phyloP scores from a whole-genome alignment of 2,329 filamentous ascomycete genomes.

The Neonectria faginata region DNA sequence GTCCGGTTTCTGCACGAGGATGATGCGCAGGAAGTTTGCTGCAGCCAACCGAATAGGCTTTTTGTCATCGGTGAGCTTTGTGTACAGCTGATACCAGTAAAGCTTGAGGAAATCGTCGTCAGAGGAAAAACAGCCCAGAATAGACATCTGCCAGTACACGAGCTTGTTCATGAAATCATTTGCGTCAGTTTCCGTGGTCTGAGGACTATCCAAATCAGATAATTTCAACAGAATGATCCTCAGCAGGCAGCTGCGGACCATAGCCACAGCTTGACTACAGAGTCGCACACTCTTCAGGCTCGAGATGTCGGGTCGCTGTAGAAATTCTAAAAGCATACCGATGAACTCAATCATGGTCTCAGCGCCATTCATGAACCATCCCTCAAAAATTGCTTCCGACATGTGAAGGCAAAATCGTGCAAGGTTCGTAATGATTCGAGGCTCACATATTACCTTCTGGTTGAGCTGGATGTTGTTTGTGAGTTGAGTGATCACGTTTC shows the following conservation, averaged over 20 bases:
- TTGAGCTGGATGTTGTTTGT: constrained; percentile 77
- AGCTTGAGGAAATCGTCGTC: constrained; percentile 87
- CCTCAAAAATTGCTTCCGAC: constrained; percentile 91
- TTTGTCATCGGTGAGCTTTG: constrained; percentile 81
- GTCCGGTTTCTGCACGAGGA: constrained; percentile 91
- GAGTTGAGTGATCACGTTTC: constrained; percentile 78
- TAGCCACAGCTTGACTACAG: constrained; percentile 84
- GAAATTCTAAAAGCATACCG: constrained; percentile 86
- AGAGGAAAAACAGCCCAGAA: constrained; percentile 80
- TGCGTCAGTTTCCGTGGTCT: constrained; percentile 70
- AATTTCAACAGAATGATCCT: constrained; percentile 83
- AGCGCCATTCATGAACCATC: constrained; percentile 93
- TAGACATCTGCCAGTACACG: constrained; percentile 94
- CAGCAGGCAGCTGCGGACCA: constrained; percentile 81
- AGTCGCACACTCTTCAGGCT: constrained; percentile 88
- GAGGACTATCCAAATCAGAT: constrained; percentile 80
- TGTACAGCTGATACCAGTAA: constrained; percentile 93
- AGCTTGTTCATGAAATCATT: constrained; percentile 84
- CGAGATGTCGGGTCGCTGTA: constrained; percentile 86
- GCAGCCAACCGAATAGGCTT: constrained; percentile 78
- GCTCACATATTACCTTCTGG: constrained; percentile 80
- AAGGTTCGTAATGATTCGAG: constrained; percentile 87
- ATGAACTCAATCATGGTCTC: constrained; percentile 87
- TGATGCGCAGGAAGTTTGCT: constrained; percentile 88
- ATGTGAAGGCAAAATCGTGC: constrained; percentile 84